phyloP scores from a whole-genome alignment of 768 basidiomycete species.

The Podaxis pistillaris region DNA sequence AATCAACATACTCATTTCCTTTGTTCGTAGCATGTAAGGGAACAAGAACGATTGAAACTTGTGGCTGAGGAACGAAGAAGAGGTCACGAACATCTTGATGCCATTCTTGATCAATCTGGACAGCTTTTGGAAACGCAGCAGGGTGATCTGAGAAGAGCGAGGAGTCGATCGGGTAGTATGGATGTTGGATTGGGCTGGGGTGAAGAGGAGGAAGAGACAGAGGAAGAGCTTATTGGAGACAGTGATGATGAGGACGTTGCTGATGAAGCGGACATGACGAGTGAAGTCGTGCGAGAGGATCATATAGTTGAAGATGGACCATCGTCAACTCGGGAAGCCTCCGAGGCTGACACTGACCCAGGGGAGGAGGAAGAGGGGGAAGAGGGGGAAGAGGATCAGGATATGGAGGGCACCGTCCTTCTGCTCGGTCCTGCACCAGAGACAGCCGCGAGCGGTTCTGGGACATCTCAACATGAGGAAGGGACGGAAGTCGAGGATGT shows the following conservation, averaged over 20 bases:
- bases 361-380: slow-evolving; percentile 15
- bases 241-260: slow-evolving; percentile 27
- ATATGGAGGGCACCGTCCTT: slow-evolving; percentile 5
- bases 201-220: slow-evolving; percentile 28
- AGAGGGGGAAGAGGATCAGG: slow-evolving; percentile 21
- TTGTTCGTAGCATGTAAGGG: slow-evolving; percentile 62
- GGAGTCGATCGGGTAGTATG: slow-evolving; percentile 59
- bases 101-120: slow-evolving; percentile 86
- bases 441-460: background rate
- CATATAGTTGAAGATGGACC: background rate
- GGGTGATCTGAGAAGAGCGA: slow-evolving; percentile 55
- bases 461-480: background rate
- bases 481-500: background rate
- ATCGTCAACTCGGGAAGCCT: background rate
- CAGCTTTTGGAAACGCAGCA: slow-evolving; percentile 85
- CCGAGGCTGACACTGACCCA: background rate
- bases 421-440: background rate
- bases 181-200: slow-evolving; percentile 33
- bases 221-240: slow-evolving; percentile 26
- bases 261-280: background rate
- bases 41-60: slow-evolving; percentile 56
- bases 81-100: slow-evolving; percentile 86
- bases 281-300: background rate
- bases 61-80: slow-evolving; percentile 78
- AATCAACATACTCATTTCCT: background rate